Percentiles rank a stretch among this genome's conserved stretches.
Evolutionary conservation across 2,329 filamentous ascomycete species (phyloP).

Genomic region (Calonectria pteridis): DNA sequence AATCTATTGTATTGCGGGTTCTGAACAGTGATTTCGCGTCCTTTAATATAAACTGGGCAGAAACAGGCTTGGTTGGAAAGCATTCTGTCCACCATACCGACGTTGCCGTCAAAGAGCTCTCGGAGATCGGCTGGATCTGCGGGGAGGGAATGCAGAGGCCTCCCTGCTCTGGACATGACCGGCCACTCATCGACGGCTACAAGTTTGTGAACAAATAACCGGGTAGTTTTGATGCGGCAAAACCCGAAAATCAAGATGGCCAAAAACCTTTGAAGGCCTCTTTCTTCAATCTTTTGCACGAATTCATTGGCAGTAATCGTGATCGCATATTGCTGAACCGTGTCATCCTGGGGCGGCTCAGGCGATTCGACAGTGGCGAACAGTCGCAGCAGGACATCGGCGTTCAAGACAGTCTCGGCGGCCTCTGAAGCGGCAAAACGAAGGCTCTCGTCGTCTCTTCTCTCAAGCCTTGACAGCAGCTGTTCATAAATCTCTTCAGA

Average conservation of each 20-base stretch:
- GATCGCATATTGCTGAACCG: background rate
- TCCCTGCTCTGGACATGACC: background rate
- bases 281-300: background rate
- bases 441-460: background rate
- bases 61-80: background rate
- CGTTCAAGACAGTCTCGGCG: background rate
- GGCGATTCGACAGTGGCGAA: background rate
- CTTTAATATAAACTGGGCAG: background rate
- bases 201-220: background rate
- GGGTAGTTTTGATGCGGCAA: background rate
- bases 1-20: background rate
- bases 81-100: background rate
- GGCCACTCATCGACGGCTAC: slow-evolving; percentile 5
- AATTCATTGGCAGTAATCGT: background rate
- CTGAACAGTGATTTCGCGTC: background rate
- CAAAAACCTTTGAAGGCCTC: background rate
- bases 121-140: background rate
- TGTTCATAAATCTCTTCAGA: background rate
- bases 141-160: background rate
- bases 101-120: background rate
- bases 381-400: background rate
- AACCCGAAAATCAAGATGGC: background rate
- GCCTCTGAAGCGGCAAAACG: background rate
- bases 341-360: background rate
- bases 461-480: background rate